phyloP scores from a whole-genome alignment of 2,329 filamentous ascomycete species.

The Fusarium camptoceras region DNA sequence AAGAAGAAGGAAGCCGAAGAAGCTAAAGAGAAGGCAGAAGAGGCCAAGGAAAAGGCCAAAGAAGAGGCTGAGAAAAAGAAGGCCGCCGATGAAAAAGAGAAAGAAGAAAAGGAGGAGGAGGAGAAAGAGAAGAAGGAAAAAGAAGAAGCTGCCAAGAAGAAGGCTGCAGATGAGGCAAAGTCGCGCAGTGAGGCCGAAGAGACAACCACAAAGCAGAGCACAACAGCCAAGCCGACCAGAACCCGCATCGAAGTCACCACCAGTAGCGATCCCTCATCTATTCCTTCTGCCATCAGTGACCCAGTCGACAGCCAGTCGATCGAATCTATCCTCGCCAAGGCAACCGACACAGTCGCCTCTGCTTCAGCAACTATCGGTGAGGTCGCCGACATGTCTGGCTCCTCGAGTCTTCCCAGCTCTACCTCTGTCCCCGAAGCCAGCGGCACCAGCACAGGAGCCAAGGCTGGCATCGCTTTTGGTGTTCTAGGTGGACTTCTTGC shows the following conservation, averaged over 20 bases:
- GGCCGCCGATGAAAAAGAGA: conserved; percentile 20
- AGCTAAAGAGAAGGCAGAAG: conserved; percentile 33
- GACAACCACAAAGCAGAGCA: conserved; percentile 12
- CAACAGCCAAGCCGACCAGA: conserved; percentile 39
- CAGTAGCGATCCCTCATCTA: conserved; percentile 32
- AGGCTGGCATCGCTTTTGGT: conserved; percentile 88
- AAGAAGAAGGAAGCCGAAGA: conserved; percentile 32
- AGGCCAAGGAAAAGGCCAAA: conserved; percentile 37
- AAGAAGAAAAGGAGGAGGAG: conserved; percentile 31
- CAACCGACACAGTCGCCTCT: conserved; percentile 35
- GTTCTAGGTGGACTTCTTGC: conserved; percentile 76
- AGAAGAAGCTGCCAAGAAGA: conserved; percentile 31
- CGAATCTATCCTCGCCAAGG: conserved; percentile 49
- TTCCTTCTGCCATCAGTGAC: conserved; percentile 46
- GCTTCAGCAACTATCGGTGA: conserved; percentile 31
- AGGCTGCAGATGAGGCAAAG: conserved; percentile 29
- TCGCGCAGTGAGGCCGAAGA: conserved; percentile 26
- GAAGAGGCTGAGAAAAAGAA: conserved; percentile 27
- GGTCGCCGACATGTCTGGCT: conserved; percentile 29
- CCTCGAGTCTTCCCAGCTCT: conserved; percentile 36
- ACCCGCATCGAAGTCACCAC: conserved; percentile 29
- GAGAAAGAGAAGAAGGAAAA: conserved; percentile 31
- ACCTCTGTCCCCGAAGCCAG: conserved; percentile 39
- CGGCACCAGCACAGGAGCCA: conserved; percentile 57
- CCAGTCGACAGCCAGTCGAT: conserved; percentile 44